phyloP scores from a whole-genome alignment of 306 rosid genomes.

The Ochetophila trinervis region DNA sequence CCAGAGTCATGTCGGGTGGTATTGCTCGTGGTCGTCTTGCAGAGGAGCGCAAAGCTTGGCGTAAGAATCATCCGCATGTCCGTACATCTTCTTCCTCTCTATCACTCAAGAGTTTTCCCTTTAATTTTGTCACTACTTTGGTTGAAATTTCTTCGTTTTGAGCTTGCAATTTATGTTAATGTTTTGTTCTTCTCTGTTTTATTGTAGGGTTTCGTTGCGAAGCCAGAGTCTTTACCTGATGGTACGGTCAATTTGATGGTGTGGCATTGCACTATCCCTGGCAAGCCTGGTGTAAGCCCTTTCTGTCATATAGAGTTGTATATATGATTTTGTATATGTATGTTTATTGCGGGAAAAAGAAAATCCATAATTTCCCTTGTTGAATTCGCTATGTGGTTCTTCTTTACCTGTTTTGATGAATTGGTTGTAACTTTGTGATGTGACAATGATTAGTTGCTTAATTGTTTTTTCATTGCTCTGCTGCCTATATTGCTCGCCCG shows the following conservation, averaged over 20 bases:
- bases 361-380: not conserved
- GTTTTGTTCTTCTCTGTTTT: not conserved
- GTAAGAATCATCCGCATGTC: slow-evolving; percentile 94
- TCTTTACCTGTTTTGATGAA: not conserved
- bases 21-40: slow-evolving; percentile 94
- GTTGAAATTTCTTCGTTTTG: not conserved
- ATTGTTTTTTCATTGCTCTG: not conserved
- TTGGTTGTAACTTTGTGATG: not conserved
- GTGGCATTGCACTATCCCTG: slow-evolving; percentile 97
- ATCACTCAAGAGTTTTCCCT: not conserved
- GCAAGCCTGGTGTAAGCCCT: slow-evolving; percentile 69
- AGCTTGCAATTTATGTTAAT: not conserved
- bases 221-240: slow-evolving; percentile 76
- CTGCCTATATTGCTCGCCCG: not conserved
- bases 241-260: slow-evolving; percentile 88
- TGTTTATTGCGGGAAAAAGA: not conserved
- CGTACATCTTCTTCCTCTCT: slow-evolving; percentile 21
- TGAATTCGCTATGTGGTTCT: not conserved
- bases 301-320: not conserved
- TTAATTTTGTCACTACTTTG: not conserved
- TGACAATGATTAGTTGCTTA: not conserved
- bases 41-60: slow-evolving; percentile 93
- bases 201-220: slow-evolving; percentile 90
- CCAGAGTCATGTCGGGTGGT: slow-evolving; percentile 41
- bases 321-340: not conserved